Evolutionary conservation across 495 filamentous ascomycete species (phyloP).

Genomic region (Penicillium cosmopolitanum): DNA sequence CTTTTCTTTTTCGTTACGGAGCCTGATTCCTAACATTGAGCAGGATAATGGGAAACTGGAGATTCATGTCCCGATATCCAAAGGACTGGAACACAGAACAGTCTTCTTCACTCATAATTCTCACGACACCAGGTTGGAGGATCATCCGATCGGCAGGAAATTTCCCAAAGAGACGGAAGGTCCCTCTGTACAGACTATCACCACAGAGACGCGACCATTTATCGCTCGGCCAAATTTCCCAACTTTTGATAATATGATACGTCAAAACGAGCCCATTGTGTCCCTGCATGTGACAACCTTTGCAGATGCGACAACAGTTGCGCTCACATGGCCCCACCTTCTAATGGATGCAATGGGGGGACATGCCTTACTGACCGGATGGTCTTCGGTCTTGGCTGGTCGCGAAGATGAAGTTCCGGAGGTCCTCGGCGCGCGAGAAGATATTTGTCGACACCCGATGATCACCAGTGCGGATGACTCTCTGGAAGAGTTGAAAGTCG

Average conservation of each 20-base stretch:
- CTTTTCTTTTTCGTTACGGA: background rate
- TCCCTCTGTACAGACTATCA: constrained; percentile 15
- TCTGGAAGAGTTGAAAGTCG: constrained; percentile 9
- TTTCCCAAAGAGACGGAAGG: constrained; percentile 28
- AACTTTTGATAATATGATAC: constrained; percentile 43
- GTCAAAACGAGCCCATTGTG: constrained; percentile 46
- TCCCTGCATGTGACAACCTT: constrained; percentile 53
- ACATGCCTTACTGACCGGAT: constrained; percentile 18
- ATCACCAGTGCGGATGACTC: background rate
- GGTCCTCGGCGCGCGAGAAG: constrained; percentile 23
- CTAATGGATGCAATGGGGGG: constrained; percentile 51
- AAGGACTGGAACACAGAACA: constrained; percentile 30
- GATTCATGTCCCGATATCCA: constrained; percentile 40
- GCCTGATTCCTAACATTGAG: background rate
- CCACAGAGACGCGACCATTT: constrained; percentile 14
- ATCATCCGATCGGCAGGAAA: constrained; percentile 36
- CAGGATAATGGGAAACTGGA: constrained; percentile 35
- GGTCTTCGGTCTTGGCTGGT: constrained; percentile 25
- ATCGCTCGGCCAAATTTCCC: constrained; percentile 19
- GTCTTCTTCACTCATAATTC: constrained; percentile 38
- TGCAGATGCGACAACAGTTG: constrained; percentile 50
- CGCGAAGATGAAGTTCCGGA: constrained; percentile 23
- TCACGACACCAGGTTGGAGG: constrained; percentile 27
- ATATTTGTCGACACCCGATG: constrained; percentile 13
- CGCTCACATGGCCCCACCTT: constrained; percentile 50